Percentiles rank a stretch among this genome's conserved stretches.
phyloP scores from a whole-genome alignment of 2,329 filamentous ascomycete genomes.

The Nemania abortiva region DNA sequence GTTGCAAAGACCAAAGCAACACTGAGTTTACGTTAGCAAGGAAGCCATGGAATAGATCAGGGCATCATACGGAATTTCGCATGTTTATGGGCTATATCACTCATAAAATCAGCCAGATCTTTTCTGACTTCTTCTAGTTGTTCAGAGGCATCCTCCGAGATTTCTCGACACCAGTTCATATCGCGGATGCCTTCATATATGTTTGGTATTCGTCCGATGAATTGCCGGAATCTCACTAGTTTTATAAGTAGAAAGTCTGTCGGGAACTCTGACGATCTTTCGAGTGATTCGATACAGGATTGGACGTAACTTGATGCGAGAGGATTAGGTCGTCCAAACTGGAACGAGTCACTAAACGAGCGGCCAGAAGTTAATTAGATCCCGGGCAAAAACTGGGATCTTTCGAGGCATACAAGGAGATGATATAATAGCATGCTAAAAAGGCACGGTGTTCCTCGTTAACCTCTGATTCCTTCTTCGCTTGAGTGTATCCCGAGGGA shows the following conservation, averaged over 20 bases:
- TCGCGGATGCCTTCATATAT: conserved; percentile 47
- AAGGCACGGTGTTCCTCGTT: conserved; percentile 56
- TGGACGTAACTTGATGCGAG: conserved; percentile 52
- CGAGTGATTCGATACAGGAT: conserved; percentile 51
- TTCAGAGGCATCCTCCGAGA: conserved; percentile 52
- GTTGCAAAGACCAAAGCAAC: conserved; percentile 34
- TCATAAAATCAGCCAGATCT: conserved; percentile 52
- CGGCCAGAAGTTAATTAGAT: conserved; percentile 6
- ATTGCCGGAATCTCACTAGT: conserved; percentile 53
- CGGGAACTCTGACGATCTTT: conserved; percentile 43
- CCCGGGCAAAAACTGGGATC: neutral
- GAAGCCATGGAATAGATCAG: neutral
- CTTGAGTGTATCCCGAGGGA: conserved; percentile 29
- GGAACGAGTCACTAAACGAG: conserved; percentile 52
- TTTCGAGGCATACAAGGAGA: conserved; percentile 53
- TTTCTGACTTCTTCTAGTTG: conserved; percentile 51
- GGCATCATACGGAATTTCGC: conserved; percentile 44
- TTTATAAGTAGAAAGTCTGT: conserved; percentile 53
- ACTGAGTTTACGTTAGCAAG: conserved; percentile 27
- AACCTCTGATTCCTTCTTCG: conserved; percentile 46
- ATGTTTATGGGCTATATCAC: conserved; percentile 48
- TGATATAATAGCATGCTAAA: conserved; percentile 56
- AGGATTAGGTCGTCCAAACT: conserved; percentile 52
- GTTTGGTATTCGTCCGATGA: conserved; percentile 53
- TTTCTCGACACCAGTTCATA: conserved; percentile 41